These are phyloP conservation scores for Xylariaceae sp. DNA, from an alignment of 2,329 filamentous ascomycete species.

Conservation along the genomic window DNA sequence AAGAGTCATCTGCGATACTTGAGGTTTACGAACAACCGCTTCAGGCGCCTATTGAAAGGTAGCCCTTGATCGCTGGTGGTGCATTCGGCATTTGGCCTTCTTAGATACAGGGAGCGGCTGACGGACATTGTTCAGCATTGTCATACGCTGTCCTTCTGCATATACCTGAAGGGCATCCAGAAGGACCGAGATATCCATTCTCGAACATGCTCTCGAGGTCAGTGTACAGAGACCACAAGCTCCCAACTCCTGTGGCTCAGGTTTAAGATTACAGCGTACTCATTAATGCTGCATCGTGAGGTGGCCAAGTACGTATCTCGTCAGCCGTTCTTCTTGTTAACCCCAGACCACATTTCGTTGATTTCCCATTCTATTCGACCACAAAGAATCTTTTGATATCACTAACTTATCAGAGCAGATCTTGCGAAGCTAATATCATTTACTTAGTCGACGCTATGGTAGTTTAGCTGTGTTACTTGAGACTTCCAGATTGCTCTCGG, in stretches of 20 bases:
- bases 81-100: no score
- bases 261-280: neutral
- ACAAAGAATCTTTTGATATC: neutral
- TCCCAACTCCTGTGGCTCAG: no score
- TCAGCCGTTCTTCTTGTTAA: neutral
- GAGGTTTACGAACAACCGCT: no score
- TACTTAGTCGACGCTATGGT: neutral
- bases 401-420: neutral
- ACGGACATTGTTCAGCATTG: neutral
- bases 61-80: no score
- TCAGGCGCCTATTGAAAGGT: no score
- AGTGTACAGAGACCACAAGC: constrained; percentile 14
- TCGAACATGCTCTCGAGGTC: constrained; percentile 3
- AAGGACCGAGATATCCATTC: neutral
- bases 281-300: neutral
- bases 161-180: neutral
- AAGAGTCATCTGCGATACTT: no score
- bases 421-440: neutral
- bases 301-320: neutral
- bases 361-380: neutral
- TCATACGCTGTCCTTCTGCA: neutral
- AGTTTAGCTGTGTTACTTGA: neutral
- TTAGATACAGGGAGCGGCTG: neutral
- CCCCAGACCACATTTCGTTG: no score
- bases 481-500: neutral